phyloP scores from a whole-genome alignment of 2,329 filamentous ascomycete genomes.

The Meredithiella fracta region DNA sequence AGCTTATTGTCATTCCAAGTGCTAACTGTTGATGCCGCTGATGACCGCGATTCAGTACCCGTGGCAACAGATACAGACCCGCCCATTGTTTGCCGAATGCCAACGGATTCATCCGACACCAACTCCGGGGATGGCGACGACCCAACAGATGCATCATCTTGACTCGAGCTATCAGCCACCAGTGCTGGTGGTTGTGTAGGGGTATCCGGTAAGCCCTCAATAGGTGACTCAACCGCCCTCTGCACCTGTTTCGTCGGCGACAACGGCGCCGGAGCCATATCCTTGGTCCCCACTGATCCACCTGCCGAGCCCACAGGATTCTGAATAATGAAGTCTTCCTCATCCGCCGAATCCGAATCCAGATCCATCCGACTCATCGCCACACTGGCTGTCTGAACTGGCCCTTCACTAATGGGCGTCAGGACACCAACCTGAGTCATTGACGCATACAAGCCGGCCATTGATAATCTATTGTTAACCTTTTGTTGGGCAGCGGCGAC shows the following conservation, averaged over 20 bases:
- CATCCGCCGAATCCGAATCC: constrained; percentile 47
- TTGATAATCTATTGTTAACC: constrained; percentile 8
- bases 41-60: constrained; percentile 9
- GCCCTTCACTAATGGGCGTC: constrained; percentile 7
- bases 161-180: constrained; percentile 53
- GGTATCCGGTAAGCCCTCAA: constrained; percentile 36
- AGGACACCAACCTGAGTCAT: neutral
- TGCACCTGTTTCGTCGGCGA: constrained; percentile 3
- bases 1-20: constrained; percentile 80
- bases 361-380: constrained; percentile 48
- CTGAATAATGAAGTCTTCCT: constrained; percentile 23
- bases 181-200: constrained; percentile 46
- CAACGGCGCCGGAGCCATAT: constrained; percentile 25
- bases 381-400: constrained; percentile 25
- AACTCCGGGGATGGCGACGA: constrained; percentile 50
- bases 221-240: constrained; percentile 44
- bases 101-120: constrained; percentile 28
- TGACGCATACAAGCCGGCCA: neutral
- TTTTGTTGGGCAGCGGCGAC: constrained; percentile 7
- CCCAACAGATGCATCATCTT: constrained; percentile 41
- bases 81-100: constrained; percentile 29
- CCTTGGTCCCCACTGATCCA: neutral
- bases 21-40: constrained; percentile 26
- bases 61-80: constrained; percentile 20
- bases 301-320: constrained; percentile 2